Conservation (phyloP, 768 basidiomycete genomes). For the Sporobolomyces pararoseus region DNA sequence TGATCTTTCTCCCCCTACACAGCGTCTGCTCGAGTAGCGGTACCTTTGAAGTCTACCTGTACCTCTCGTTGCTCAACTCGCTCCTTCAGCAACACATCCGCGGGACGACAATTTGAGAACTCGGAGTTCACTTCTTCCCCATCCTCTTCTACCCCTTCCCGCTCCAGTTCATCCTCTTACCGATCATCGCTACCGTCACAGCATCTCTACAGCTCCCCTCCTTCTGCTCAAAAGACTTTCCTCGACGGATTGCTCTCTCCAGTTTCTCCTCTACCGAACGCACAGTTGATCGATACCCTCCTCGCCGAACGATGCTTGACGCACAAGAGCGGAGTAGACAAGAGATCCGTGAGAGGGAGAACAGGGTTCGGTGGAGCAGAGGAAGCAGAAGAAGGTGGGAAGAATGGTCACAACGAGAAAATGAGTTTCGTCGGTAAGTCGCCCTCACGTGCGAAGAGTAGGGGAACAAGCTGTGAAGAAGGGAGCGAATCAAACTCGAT, state of each 20-base stretch:
- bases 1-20: not conserved
- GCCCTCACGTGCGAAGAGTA: not conserved
- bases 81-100: not conserved
- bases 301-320: slow-evolving; percentile 24
- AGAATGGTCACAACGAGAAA: slow-evolving; percentile 38
- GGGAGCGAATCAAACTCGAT: too few relatives aligned
- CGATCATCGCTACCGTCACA: not conserved
- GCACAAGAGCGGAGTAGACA: slow-evolving; percentile 40
- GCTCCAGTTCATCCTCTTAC: not conserved
- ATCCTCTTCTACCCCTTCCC: not conserved
- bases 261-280: slow-evolving; percentile 9
- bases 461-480: too few relatives aligned
- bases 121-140: not conserved
- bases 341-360: not conserved
- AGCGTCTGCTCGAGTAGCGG: not conserved
- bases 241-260: slow-evolving; percentile 11
- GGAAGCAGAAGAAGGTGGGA: not conserved
- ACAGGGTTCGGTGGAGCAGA: not conserved
- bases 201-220: slow-evolving; percentile 25
- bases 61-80: not conserved
- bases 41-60: too few relatives aligned
- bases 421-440: slow-evolving; percentile 37
- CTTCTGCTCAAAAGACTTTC: slow-evolving; percentile 12
- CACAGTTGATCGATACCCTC: not conserved
- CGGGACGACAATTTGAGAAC: not conserved